Conservation (phyloP, 352 stramenopile genomes). For the Thraustotheca clavata region DNA sequence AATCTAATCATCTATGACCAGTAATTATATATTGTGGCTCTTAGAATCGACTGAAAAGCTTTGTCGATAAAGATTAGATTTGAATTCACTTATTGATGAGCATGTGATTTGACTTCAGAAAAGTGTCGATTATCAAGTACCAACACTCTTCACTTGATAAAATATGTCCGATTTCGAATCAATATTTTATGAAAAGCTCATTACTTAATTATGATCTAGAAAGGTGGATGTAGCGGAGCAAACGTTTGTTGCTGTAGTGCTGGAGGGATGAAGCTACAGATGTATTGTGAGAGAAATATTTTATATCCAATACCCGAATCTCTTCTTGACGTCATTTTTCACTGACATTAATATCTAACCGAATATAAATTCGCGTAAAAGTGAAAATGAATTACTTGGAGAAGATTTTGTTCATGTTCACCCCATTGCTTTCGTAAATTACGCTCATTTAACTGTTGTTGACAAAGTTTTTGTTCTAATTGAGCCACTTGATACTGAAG, state of each 20-base stretch:
- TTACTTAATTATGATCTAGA: no score
- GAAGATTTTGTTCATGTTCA: neutral
- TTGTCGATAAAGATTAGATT: no score
- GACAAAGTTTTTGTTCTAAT: neutral
- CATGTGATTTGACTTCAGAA: no score
- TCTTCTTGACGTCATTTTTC: constrained; percentile 14
- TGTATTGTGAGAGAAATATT: neutral
- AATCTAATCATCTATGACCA: no score
- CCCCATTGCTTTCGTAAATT: neutral
- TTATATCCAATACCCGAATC: neutral
- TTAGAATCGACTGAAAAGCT: no score
- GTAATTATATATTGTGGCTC: no score
- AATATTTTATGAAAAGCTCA: no score
- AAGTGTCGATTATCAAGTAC: no score
- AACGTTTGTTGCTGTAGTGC: neutral
- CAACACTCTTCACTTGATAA: no score
- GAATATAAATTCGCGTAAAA: neutral
- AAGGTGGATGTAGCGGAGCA: neutral
- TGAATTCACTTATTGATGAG: no score
- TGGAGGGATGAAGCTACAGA: neutral
- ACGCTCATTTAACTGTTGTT: neutral
- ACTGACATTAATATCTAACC: neutral
- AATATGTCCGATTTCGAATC: no score
- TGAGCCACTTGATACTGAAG: neutral
- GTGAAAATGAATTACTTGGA: neutral